A percentile compares a stretch with the other conserved stretches of the same genome.
Evolutionary conservation across 2,329 filamentous ascomycete species (phyloP).

Genomic region (Blastomyces gilchristii): DNA sequence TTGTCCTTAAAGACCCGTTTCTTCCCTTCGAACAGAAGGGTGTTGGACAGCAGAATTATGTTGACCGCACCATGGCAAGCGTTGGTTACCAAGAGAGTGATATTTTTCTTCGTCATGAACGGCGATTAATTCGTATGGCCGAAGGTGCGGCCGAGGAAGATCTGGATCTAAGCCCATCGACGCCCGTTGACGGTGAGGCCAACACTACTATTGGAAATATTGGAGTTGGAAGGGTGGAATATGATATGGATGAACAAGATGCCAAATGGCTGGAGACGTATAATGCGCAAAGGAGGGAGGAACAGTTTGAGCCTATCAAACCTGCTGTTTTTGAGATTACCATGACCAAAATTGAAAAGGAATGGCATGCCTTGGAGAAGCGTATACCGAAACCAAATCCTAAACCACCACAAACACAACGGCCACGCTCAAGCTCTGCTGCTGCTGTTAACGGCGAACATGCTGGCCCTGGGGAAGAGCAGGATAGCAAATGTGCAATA

Average conservation of each 20-base stretch:
- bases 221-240: conserved; percentile 75
- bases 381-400: conserved; percentile 94
- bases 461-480: conserved; percentile 70
- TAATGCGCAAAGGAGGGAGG: conserved; percentile 64
- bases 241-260: conserved; percentile 99
- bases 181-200: conserved; percentile 51
- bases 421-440: conserved; percentile 84
- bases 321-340: conserved; percentile 94
- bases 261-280: conserved; percentile 87
- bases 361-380: conserved; percentile 94
- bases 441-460: conserved; percentile 92
- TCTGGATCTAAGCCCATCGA: conserved; percentile 44
- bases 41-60: conserved; percentile 76
- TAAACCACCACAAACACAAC: conserved; percentile 87
- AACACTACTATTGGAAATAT: conserved; percentile 40
- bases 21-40: conserved; percentile 62
- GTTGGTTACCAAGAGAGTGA: conserved; percentile 95
- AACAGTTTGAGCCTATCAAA: conserved; percentile 71
- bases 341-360: conserved; percentile 97
- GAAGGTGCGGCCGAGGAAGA: conserved; percentile 56
- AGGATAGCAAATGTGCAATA: conserved; percentile 93
- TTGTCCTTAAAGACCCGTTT: conserved; percentile 39
- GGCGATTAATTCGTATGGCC: conserved; percentile 54
- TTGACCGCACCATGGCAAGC: conserved; percentile 91
- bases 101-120: conserved; percentile 68